These are phyloP conservation scores for Mortierella sp. DNA, from an alignment of 371 early-diverging fungal species.

Conservation along the genomic window DNA sequence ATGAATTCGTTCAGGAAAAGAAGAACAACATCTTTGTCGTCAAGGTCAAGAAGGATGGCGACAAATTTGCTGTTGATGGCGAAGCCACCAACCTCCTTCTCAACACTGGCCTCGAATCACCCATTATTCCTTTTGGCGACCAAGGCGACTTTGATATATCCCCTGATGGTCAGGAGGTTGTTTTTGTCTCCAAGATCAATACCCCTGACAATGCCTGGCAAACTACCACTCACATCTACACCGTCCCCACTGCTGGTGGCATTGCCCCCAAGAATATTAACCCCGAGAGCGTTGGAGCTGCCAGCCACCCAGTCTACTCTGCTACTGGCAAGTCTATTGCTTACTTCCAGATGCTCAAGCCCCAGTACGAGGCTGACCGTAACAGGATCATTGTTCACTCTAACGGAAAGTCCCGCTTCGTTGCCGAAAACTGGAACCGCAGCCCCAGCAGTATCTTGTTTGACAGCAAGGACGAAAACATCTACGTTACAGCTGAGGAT, in stretches of 20 bases:
- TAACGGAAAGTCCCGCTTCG: constrained; percentile 58
- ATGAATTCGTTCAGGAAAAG: constrained; percentile 64
- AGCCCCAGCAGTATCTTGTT: constrained; percentile 71
- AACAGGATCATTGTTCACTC: constrained; percentile 75
- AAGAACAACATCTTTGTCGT: constrained; percentile 72
- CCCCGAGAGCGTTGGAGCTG: constrained; percentile 71
- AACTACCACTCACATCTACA: constrained; percentile 79
- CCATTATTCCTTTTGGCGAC: constrained; percentile 72
- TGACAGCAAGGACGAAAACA: constrained; percentile 60
- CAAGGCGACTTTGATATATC: constrained; percentile 71
- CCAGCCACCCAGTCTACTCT: constrained; percentile 73
- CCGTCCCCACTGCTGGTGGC: constrained; percentile 67
- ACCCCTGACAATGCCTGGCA: constrained; percentile 80
- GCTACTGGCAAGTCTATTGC: constrained; percentile 72
- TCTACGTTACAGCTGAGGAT: constrained; percentile 74
- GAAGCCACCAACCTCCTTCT: constrained; percentile 66
- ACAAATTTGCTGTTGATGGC: constrained; percentile 51
- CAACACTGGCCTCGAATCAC: constrained; percentile 66
- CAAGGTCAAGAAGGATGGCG: constrained; percentile 54
- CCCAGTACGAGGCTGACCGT: constrained; percentile 84
- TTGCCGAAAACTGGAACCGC: constrained; percentile 76
- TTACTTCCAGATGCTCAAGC: constrained; percentile 80
- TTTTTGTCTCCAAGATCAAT: constrained; percentile 78
- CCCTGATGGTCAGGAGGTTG: constrained; percentile 73
- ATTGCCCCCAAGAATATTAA: constrained; percentile 64